Evolutionary conservation across 2,329 filamentous ascomycete genomes (phyloP), one percentile per base, ranked within the genome.

Genomic region (Aspergillus chevalieri): DNA sequence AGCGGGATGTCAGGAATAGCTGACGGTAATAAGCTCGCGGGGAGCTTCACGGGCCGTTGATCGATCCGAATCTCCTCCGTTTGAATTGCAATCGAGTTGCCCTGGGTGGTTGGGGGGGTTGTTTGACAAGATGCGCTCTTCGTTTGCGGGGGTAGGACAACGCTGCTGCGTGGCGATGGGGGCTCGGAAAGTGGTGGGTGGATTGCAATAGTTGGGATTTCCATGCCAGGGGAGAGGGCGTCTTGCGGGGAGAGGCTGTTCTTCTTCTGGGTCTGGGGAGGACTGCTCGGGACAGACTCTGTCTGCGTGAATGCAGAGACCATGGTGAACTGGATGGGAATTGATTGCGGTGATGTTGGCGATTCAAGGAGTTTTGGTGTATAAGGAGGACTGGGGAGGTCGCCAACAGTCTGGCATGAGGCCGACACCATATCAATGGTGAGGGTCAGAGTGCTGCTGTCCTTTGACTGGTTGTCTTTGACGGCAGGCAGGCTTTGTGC

Each of bases 41-140:
- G 89, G 22, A 95, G 76, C 57, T 83, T 84, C 52, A 86, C 81
- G 42, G 89, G 74, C 52, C 90, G 82, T 71, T 83, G 82, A 63
- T 95, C 91, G 5, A 94, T 81, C 48, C 88, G 82, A 50, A 97
- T 96, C 51, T 89, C 87, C 58, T 97, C 91, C 0, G 93, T 98
- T 73, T 98, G 93, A 50, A 91, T 78, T 2, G 80, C 82, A 43
- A 71, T 76, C 49, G 78, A 84, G 38, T 72, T 74, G 57, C 75
- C 74, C 15, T 73, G 66, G 22, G 68, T 65, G 8, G 74, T 60
- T 33, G 74, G 67, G 44, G 83, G 74, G 34, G 78, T 78, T 22
- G 90, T 89, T 69, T 98, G 93, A 60, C 86, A 92, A 15, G 83
- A 84, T 55, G 86, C 83, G 68, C 89, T 89, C 66, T 90, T 96